Evolutionary conservation across 768 basidiomycete genomes (phyloP).

Genomic region (Podaxis carcinomalis): DNA sequence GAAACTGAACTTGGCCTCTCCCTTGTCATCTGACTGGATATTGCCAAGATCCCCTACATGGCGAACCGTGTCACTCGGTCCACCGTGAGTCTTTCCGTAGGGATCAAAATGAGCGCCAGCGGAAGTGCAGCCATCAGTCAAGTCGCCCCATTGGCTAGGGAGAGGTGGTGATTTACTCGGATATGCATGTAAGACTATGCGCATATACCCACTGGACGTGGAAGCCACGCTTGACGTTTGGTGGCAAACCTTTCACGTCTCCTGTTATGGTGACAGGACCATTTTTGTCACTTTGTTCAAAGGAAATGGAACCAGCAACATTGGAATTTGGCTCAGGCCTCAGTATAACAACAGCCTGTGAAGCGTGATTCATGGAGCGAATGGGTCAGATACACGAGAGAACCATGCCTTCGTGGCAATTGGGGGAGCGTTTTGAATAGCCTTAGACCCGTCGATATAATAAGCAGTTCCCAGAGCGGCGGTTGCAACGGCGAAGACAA

Average conservation of each 20-base stretch:
- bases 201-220: constrained; percentile 68
- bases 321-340: constrained; percentile 44
- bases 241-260: constrained; percentile 54
- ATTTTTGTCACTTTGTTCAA: constrained; percentile 47
- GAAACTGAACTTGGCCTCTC: constrained; percentile 54
- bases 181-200: background rate
- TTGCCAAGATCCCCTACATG: constrained; percentile 82
- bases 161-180: background rate
- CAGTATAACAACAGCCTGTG: constrained; percentile 46
- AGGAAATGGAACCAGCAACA: constrained; percentile 62
- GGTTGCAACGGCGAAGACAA: constrained; percentile 2
- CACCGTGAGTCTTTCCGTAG: constrained; percentile 59
- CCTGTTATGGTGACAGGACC: constrained; percentile 62
- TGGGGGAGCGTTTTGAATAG: background rate
- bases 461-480: constrained; percentile 6
- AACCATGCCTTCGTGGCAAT: constrained; percentile 19
- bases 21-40: constrained; percentile 54
- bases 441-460: background rate
- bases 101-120: constrained; percentile 81
- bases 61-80: constrained; percentile 44
- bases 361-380: background rate
- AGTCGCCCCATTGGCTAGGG: constrained; percentile 49
- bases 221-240: constrained; percentile 62
- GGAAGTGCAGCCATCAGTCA: constrained; percentile 60
- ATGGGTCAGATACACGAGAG: background rate